Evolutionary conservation across 495 filamentous ascomycete genomes (phyloP).

Genomic region (Hypoxylon subgilvum): DNA sequence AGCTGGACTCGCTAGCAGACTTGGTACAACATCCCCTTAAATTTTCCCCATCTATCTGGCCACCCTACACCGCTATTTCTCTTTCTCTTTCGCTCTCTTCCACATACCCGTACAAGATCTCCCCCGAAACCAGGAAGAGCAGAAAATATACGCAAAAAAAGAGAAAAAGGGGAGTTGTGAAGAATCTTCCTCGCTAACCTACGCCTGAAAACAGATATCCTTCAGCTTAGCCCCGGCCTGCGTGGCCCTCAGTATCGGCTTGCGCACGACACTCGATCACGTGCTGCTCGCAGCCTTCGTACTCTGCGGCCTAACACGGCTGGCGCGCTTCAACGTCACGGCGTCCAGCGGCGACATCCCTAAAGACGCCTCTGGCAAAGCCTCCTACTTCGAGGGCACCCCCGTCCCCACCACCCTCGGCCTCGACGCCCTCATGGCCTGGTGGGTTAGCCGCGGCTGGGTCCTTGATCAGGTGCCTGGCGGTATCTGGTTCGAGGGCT

Average conservation of each 20-base stretch:
- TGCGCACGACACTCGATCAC: constrained; percentile 86
- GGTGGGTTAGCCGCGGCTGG: constrained; percentile 83
- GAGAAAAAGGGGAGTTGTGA: no score
- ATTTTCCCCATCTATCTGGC: neutral
- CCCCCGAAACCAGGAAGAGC: no score
- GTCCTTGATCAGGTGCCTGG: constrained; percentile 75
- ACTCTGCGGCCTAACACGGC: constrained; percentile 89
- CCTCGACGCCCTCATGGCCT: constrained; percentile 84
- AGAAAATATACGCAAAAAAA: no score
- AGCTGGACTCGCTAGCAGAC: constrained; percentile 96
- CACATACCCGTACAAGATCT: no score
- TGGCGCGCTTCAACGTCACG: constrained; percentile 97
- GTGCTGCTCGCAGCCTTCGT: constrained; percentile 87
- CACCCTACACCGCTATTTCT: neutral
- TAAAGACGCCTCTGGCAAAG: constrained; percentile 90
- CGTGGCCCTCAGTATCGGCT: constrained; percentile 85
- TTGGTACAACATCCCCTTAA: constrained; percentile 67
- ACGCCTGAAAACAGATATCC: constrained; percentile 92
- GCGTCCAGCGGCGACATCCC: constrained; percentile 71
- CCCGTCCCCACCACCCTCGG: constrained; percentile 89
- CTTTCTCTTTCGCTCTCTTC: no score
- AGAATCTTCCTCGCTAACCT: no score
- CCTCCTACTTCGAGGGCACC: constrained; percentile 93
- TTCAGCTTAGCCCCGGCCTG: constrained; percentile 91
- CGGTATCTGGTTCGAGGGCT: constrained; percentile 68